Conservation (phyloP, 2,329 filamentous ascomycete species). For the Colletotrichum siamense region DNA sequence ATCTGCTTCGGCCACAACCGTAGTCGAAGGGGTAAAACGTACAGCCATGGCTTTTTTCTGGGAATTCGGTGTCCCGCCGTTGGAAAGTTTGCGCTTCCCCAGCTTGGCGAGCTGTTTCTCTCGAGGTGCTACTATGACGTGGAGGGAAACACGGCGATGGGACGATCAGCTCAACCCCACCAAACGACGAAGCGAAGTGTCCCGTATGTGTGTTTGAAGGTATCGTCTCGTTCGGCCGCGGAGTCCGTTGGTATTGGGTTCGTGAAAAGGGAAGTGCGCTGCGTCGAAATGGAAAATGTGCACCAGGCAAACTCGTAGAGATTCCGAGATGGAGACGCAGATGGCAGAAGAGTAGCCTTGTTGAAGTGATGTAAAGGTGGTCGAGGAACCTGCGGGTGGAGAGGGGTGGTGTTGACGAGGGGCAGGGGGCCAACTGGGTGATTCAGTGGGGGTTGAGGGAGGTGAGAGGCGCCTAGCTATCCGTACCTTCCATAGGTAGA, state of each 20-base stretch:
- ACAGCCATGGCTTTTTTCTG: conserved; percentile 68
- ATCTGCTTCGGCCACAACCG: neutral
- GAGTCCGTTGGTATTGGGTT: conserved; percentile 4
- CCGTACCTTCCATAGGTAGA: too few species aligned
- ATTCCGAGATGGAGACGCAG: neutral
- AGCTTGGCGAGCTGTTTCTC: conserved; percentile 50
- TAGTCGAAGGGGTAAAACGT: conserved; percentile 35
- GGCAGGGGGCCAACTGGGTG: neutral
- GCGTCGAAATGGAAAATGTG: conserved; percentile 10
- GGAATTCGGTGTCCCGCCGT: conserved; percentile 61
- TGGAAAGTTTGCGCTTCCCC: conserved; percentile 73
- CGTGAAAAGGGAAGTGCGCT: conserved; percentile 27
- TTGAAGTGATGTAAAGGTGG: conserved; percentile 19
- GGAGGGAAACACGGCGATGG: conserved; percentile 21
- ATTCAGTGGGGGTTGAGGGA: neutral
- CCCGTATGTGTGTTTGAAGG: neutral
- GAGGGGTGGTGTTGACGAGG: conserved; percentile 5
- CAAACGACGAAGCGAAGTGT: conserved; percentile 24
- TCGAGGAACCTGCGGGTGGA: conserved; percentile 1
- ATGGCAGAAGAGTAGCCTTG: conserved; percentile 7
- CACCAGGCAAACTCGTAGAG: conserved; percentile 15
- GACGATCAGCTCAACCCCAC: conserved; percentile 41
- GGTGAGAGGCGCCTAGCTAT: neutral
- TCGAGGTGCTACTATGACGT: conserved; percentile 15
- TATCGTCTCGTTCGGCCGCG: neutral